phyloP scores from a whole-genome alignment of 345 rosid species.

The Kernera saxatilis region DNA sequence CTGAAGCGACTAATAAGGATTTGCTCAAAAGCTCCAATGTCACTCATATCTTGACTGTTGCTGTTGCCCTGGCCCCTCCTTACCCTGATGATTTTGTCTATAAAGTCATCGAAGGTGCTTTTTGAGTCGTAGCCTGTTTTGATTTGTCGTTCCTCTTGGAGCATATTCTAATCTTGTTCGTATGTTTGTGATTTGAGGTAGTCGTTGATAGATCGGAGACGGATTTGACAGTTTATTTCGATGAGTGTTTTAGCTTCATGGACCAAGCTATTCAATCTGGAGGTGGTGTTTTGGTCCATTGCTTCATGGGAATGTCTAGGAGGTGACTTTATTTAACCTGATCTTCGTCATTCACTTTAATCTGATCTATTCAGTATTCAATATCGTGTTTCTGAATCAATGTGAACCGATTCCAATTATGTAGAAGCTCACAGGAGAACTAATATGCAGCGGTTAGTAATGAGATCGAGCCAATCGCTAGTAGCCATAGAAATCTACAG shows the following conservation, averaged over 20 bases:
- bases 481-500: background rate
- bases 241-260: constrained; percentile 61
- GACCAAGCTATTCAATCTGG: constrained; percentile 63
- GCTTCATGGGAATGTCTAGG: constrained; percentile 73
- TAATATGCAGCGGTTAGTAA: background rate
- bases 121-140: background rate
- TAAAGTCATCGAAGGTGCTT: constrained; percentile 56
- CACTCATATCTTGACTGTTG: constrained; percentile 67
- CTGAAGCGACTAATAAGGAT: constrained; percentile 54
- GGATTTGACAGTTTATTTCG: constrained; percentile 51
- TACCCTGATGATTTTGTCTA: constrained; percentile 60
- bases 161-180: background rate
- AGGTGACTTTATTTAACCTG: constrained; percentile 41
- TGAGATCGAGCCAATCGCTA: background rate
- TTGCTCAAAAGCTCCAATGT: constrained; percentile 50
- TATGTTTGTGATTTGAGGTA: constrained; percentile 22
- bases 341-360: too few species aligned
- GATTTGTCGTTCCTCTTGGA: background rate
- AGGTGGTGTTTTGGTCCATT: constrained; percentile 70
- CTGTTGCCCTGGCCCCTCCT: constrained; percentile 49
- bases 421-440: background rate
- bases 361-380: background rate
- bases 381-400: background rate
- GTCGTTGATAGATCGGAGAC: constrained; percentile 59
- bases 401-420: background rate